Evolutionary conservation across 371 early-diverging fungal genomes (phyloP).

Genomic region (Fennellomyces sp.): DNA sequence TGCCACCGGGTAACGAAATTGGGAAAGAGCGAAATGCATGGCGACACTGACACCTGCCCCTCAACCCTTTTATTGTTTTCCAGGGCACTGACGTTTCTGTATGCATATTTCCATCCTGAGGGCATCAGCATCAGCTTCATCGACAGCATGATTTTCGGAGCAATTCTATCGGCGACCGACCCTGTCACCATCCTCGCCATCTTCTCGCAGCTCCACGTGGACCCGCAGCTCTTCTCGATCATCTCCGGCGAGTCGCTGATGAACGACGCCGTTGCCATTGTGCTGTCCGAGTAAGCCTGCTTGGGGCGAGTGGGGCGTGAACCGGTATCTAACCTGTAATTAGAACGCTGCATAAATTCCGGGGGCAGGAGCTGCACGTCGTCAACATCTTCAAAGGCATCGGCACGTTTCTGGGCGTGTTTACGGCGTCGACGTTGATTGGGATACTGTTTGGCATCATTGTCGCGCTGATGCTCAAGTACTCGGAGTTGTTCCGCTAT

Average conservation of each 20-base stretch:
- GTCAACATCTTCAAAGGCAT: conserved; percentile 74
- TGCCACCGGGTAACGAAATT: conserved; percentile 73
- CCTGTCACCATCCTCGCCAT: conserved; percentile 95
- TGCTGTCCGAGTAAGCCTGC: conserved; percentile 77
- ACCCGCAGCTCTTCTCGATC: conserved; percentile 89
- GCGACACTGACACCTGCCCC: no score
- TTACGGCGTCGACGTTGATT: conserved; percentile 81
- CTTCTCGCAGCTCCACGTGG: conserved; percentile 90
- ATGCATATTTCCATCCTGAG: conserved; percentile 74
- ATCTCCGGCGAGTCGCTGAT: conserved; percentile 94
- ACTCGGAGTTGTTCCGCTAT: conserved; percentile 75
- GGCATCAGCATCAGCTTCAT: conserved; percentile 69
- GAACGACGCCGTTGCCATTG: conserved; percentile 96
- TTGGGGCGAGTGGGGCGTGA: neutral
- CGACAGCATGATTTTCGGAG: conserved; percentile 91
- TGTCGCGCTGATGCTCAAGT: conserved; percentile 81
- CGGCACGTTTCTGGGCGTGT: conserved; percentile 78
- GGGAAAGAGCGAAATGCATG: neutral
- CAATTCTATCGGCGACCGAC: conserved; percentile 95
- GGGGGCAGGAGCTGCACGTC: conserved; percentile 75
- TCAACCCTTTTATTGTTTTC: neutral
- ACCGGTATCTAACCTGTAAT: neutral
- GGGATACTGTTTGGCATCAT: conserved; percentile 79
- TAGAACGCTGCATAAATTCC: conserved; percentile 80
- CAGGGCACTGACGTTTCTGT: conserved; percentile 70